Percentiles rank a stretch among this genome's conserved stretches.
These are phyloP conservation scores for Chalaropsis ovoidea DNA, from an alignment of 2,329 filamentous ascomycete species.

Conservation along the genomic window DNA sequence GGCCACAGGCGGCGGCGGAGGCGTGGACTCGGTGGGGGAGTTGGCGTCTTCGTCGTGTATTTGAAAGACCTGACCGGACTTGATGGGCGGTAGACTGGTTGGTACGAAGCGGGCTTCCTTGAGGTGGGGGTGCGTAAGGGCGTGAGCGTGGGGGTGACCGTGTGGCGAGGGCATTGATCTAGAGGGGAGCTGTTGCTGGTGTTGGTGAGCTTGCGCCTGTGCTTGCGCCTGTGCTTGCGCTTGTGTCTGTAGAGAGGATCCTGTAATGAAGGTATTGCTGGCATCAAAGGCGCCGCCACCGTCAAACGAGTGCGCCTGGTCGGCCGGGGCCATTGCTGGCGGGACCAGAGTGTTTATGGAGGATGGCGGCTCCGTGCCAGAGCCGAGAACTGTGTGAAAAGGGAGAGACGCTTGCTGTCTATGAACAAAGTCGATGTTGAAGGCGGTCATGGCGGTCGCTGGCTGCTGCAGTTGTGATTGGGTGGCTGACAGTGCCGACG, in stretches of 20 bases:
- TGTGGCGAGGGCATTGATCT: constrained; percentile 15
- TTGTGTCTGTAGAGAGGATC: neutral
- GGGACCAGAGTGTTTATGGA: neutral
- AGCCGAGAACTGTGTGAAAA: neutral
- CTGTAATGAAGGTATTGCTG: neutral
- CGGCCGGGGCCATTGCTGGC: neutral
- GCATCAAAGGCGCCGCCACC: neutral
- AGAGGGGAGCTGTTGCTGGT: constrained; percentile 1
- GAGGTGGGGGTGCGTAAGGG: neutral
- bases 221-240: neutral
- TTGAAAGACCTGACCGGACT: constrained; percentile 23
- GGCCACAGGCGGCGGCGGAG: constrained; percentile 16
- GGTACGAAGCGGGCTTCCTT: constrained; percentile 17
- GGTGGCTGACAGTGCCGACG: neutral
- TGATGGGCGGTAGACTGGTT: constrained; percentile 21
- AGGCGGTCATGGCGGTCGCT: constrained; percentile 6
- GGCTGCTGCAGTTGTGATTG: neutral
- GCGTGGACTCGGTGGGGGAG: constrained; percentile 22
- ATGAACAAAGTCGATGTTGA: constrained; percentile 21
- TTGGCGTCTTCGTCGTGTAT: constrained; percentile 25
- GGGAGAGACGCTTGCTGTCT: neutral
- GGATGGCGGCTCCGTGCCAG: neutral
- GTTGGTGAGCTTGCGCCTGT: neutral
- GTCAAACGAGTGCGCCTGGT: constrained; percentile 1
- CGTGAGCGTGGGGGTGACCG: neutral